Evolutionary conservation across 495 filamentous ascomycete species (phyloP).

Genomic region (Penicillium malachiteum): DNA sequence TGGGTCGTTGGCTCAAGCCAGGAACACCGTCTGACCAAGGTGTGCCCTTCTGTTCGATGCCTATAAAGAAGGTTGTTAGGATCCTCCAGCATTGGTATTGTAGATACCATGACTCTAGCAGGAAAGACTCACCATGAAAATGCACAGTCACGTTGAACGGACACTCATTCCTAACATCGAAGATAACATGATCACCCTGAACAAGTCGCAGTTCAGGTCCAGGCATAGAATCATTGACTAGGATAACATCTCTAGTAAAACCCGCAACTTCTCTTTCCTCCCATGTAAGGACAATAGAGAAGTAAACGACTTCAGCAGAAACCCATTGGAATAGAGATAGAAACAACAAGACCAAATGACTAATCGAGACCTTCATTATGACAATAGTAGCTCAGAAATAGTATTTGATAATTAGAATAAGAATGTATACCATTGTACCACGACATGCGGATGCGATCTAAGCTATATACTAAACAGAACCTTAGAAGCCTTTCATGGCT

Average conservation of each 20-base stretch:
- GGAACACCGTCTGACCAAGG: conserved; percentile 58
- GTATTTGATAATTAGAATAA: not conserved
- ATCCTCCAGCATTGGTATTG: not conserved
- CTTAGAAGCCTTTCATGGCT: no score
- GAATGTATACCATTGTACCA: conserved; percentile 1
- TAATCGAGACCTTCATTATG: conserved; percentile 11
- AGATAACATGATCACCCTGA: conserved; percentile 61
- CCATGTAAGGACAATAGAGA: conserved; percentile 35
- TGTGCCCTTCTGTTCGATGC: conserved; percentile 39
- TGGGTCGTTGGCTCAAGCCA: conserved; percentile 45
- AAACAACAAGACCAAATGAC: conserved; percentile 5
- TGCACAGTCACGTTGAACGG: conserved; percentile 55
- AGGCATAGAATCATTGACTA: conserved; percentile 61
- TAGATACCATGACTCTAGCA: no score
- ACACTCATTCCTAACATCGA: conserved; percentile 56
- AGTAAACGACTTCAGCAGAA: conserved; percentile 25
- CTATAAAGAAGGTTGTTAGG: conserved; percentile 12
- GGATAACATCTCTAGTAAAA: conserved; percentile 46
- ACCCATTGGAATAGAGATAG: conserved; percentile 19
- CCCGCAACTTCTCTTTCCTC: conserved; percentile 30
- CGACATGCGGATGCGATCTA: conserved; percentile 1
- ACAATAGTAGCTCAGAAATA: not conserved
- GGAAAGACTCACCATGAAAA: conserved; percentile 44
- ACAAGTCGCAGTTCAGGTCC: conserved; percentile 57
- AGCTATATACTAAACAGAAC: conserved; percentile 8